Percentiles rank a stretch among this genome's conserved stretches.
phyloP scores from a whole-genome alignment of 179 eudicot genomes.

The Beta corolliflora region DNA sequence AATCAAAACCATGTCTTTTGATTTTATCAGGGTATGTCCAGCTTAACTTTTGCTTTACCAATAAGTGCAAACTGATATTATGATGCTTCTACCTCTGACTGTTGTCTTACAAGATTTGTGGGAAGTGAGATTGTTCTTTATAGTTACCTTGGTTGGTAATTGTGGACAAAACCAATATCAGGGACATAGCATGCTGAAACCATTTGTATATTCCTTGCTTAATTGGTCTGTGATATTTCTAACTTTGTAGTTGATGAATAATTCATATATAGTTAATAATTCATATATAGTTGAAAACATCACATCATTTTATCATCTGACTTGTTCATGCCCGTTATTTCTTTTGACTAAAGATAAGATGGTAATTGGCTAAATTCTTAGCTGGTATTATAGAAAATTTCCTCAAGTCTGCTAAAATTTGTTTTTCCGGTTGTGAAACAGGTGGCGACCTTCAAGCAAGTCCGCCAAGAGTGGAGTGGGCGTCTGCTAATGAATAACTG shows the following conservation, averaged over 20 bases:
- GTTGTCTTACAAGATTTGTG: too few relatives aligned
- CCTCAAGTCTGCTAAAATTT: not conserved
- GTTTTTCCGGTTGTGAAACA: not conserved
- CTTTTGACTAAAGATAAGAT: not conserved
- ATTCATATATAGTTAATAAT: too few relatives aligned
- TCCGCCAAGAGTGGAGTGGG: too few relatives aligned
- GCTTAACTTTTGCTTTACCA: not conserved
- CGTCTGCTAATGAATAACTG: too few relatives aligned
- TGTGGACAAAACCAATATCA: not conserved
- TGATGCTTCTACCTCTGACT: not conserved
- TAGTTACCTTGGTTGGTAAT: not conserved
- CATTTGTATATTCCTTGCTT: not conserved
- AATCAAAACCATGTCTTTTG: conserved; percentile 42
- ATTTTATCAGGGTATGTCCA: conserved; percentile 38
- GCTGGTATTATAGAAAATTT: not conserved
- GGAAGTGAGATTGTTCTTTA: too few relatives aligned
- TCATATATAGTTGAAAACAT: not conserved
- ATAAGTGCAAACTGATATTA: not conserved
- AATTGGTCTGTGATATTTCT: not conserved
- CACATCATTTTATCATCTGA: not conserved
- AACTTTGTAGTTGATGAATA: not conserved
- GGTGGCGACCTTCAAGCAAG: too few relatives aligned
- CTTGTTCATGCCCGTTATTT: not conserved
- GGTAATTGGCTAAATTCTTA: not conserved
- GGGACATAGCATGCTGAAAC: not conserved